These are phyloP conservation scores for Candida gorgasii DNA, from an alignment of 805 yeast species.

Conservation along the genomic window DNA sequence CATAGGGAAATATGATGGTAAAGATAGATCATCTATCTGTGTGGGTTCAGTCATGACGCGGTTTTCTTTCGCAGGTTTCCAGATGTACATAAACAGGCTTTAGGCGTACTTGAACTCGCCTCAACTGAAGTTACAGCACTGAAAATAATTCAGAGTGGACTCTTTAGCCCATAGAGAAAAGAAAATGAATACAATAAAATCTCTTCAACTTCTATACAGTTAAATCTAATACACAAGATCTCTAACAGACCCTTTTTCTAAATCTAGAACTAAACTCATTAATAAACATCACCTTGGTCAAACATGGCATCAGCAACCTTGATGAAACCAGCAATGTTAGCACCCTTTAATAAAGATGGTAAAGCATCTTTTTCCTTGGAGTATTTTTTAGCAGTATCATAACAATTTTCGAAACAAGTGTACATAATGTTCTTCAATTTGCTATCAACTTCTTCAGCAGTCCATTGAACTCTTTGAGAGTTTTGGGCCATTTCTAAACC, in stretches of 20 bases:
- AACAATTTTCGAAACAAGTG: conserved; percentile 89
- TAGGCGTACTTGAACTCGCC: too few species aligned
- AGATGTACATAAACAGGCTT: too few species aligned
- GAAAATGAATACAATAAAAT: too few species aligned
- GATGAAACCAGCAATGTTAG: conserved; percentile 98
- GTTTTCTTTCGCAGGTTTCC: too few species aligned
- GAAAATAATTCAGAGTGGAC: too few species aligned
- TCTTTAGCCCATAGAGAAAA: too few species aligned
- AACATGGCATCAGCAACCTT: conserved; percentile 99
- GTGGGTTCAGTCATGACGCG: conserved; percentile 1
- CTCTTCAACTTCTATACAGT: too few species aligned
- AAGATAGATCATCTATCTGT: conserved; percentile 7
- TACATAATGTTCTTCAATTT: conserved; percentile 92
- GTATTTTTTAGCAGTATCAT: conserved; percentile 81
- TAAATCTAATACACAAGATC: too few species aligned
- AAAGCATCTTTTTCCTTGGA: conserved; percentile 66
- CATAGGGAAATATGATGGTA: conserved; percentile 15
- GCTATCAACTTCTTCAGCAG: conserved; percentile 86
- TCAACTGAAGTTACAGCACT: too few species aligned
- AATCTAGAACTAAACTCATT: conserved; percentile 2
- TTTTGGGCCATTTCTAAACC: conserved; percentile 99
- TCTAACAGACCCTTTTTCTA: too few species aligned
- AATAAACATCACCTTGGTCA: conserved; percentile 83
- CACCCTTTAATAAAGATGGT: conserved; percentile 97
- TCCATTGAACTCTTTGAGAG: conserved; percentile 91